These are phyloP conservation scores for Pseudophaeomoniella oleicola DNA, from an alignment of 2,329 filamentous ascomycete species.

Conservation along the genomic window DNA sequence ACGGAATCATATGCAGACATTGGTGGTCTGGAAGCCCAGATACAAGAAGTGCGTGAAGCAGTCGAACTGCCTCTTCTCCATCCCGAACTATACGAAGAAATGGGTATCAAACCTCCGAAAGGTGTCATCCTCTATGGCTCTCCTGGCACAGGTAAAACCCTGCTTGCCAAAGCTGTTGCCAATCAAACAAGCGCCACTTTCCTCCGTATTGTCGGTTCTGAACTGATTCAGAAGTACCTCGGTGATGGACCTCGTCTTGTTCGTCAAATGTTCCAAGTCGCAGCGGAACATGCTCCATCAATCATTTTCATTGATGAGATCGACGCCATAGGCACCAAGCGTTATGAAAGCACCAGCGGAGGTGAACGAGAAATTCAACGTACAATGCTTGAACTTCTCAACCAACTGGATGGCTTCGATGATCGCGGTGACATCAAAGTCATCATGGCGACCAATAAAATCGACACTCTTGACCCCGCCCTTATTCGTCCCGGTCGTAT, in stretches of 20 bases:
- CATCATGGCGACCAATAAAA: slow-evolving; percentile 99
- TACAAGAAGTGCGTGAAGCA: slow-evolving; percentile 94
- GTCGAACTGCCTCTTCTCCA: slow-evolving; percentile 91
- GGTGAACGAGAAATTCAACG: slow-evolving; percentile 95
- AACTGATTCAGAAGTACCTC: slow-evolving; percentile 96
- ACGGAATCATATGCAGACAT: slow-evolving; percentile 98
- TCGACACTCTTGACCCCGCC: slow-evolving; percentile 90
- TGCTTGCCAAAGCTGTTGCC: slow-evolving; percentile 90
- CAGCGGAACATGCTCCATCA: slow-evolving; percentile 86
- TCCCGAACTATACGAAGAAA: slow-evolving; percentile 96
- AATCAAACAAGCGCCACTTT: slow-evolving; percentile 99
- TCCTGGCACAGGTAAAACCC: slow-evolving; percentile 90
- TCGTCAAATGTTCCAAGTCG: slow-evolving; percentile 79
- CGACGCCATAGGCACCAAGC: slow-evolving; percentile 96
- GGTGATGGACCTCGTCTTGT: slow-evolving; percentile 91
- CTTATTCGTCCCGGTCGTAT: slow-evolving; percentile 95
- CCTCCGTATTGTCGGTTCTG: slow-evolving; percentile 89
- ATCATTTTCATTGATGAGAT: slow-evolving; percentile 99
- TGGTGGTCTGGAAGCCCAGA: slow-evolving; percentile 85
- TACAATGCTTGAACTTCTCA: slow-evolving; percentile 95
- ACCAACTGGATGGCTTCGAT: slow-evolving; percentile 97
- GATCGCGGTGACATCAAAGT: slow-evolving; percentile 98
- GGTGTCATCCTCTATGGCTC: slow-evolving; percentile 98
- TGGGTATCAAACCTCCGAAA: slow-evolving; percentile 99
- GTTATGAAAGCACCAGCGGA: slow-evolving; percentile 92